Conservation (phyloP, 768 basidiomycete genomes). For the Chalciporus pseudorubinellus region DNA sequence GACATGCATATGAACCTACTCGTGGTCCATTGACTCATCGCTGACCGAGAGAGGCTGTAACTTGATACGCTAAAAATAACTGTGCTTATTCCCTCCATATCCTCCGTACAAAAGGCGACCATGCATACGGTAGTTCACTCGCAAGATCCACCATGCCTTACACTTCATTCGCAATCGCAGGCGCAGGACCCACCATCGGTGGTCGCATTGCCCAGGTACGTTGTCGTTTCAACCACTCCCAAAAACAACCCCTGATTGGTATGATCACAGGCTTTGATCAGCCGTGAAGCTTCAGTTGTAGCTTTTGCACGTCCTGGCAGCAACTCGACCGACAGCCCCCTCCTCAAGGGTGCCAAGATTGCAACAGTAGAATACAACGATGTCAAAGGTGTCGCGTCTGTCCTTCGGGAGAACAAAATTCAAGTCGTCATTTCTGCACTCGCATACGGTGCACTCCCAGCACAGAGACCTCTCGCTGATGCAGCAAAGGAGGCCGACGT, state of each 20-base stretch:
- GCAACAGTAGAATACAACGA: conserved; percentile 29
- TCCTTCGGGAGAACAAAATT: conserved; percentile 31
- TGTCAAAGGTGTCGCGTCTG: conserved; percentile 21
- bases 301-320: conserved; percentile 25
- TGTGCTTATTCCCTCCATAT: background rate
- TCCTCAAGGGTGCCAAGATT: conserved; percentile 27
- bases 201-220: conserved; percentile 30
- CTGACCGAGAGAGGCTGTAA: too few relatives aligned
- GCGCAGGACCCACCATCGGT: conserved; percentile 37
- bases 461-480: conserved; percentile 30
- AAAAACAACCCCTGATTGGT: background rate
- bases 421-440: conserved; percentile 36
- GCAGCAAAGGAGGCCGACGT: conserved; percentile 38
- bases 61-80: conserved; percentile 2
- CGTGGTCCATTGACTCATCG: too few relatives aligned
- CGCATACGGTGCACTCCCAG: conserved; percentile 24
- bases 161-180: conserved; percentile 36
- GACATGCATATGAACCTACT: too few relatives aligned
- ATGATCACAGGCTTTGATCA: conserved; percentile 20
- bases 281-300: conserved; percentile 24
- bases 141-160: conserved; percentile 22
- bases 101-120: background rate
- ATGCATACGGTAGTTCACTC: background rate
- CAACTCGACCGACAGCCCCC: conserved; percentile 13
- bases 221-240: background rate